A percentile compares a stretch with the other conserved stretches of the same genome.
These are phyloP conservation scores for Hymenotorrendiella dingleyae DNA, from an alignment of 2,329 filamentous ascomycete genomes.

Conservation along the genomic window DNA sequence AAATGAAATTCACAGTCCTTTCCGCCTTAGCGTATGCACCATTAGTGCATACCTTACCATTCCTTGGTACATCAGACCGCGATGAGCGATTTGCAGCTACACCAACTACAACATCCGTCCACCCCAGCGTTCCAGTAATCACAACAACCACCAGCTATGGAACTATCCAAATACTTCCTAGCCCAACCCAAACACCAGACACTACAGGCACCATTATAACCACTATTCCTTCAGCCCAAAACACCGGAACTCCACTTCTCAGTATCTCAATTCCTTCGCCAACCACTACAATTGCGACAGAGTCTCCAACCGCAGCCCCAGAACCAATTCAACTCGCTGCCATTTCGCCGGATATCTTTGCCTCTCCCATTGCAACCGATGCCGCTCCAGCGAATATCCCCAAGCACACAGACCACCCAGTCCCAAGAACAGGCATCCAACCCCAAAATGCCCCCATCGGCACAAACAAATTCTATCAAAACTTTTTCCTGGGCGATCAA, in stretches of 20 bases:
- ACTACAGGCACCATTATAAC: constrained; percentile 33
- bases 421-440: constrained; percentile 45
- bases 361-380: constrained; percentile 48
- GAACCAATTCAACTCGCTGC: background rate
- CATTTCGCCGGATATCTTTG: constrained; percentile 45
- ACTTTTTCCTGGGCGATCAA: constrained; percentile 73
- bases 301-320: constrained; percentile 1
- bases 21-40: no score
- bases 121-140: constrained; percentile 26
- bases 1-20: no score
- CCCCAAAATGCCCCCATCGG: constrained; percentile 43
- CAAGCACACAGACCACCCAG: constrained; percentile 51
- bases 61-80: background rate
- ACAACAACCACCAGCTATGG: constrained; percentile 30
- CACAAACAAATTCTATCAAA: constrained; percentile 79
- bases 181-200: constrained; percentile 26
- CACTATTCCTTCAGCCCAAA: constrained; percentile 26
- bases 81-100: background rate
- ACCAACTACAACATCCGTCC: constrained; percentile 9
- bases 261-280: constrained; percentile 20
- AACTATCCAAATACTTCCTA: constrained; percentile 32
- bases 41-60: constrained; percentile 6
- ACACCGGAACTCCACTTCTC: constrained; percentile 18
- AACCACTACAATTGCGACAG: constrained; percentile 7
- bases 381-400: constrained; percentile 44